These are phyloP conservation scores for Malus hybrid DNA, from an alignment of 331 rosid genomes.

Conservation along the genomic window DNA sequence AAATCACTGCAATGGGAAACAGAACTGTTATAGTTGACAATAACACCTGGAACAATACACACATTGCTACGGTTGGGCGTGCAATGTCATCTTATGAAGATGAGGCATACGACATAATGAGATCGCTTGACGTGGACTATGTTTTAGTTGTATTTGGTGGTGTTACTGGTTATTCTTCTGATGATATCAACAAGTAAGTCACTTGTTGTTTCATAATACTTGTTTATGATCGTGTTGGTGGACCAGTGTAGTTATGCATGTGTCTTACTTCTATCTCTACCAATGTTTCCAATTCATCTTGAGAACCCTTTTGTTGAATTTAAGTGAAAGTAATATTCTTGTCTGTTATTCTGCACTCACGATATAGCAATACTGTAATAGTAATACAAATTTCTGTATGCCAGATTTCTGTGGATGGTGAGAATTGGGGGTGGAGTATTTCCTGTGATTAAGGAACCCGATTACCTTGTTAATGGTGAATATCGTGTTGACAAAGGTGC, in stretches of 20 bases:
- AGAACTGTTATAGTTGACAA: constrained; percentile 98
- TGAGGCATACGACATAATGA: constrained; percentile 93
- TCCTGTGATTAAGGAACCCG: constrained; percentile 97
- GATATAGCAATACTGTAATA: not conserved
- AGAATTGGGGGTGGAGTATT: constrained; percentile 98
- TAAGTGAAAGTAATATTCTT: not conserved
- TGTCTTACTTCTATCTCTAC: too few relatives aligned
- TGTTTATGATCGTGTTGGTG: not conserved
- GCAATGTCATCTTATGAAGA: constrained; percentile 99
- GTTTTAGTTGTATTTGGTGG: constrained; percentile 98
- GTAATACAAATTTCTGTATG: constrained; percentile 8
- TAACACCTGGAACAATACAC: constrained; percentile 99
- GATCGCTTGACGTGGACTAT: constrained; percentile 89
- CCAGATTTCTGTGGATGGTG: constrained; percentile 98
- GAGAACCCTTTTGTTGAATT: not conserved
- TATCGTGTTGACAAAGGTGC: constrained; percentile 99
- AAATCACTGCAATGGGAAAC: constrained; percentile 99
- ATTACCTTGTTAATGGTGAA: constrained; percentile 96
- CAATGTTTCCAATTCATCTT: not conserved
- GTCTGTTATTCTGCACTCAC: not conserved
- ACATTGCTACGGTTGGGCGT: constrained; percentile 98
- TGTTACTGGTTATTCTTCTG: constrained; percentile 98
- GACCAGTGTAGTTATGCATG: too few relatives aligned
- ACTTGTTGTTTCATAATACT: not conserved
- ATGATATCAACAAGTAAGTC: constrained; percentile 96